Conservation (phyloP, 2,329 filamentous ascomycete species). For the Ceratocystis destructans region DNA sequence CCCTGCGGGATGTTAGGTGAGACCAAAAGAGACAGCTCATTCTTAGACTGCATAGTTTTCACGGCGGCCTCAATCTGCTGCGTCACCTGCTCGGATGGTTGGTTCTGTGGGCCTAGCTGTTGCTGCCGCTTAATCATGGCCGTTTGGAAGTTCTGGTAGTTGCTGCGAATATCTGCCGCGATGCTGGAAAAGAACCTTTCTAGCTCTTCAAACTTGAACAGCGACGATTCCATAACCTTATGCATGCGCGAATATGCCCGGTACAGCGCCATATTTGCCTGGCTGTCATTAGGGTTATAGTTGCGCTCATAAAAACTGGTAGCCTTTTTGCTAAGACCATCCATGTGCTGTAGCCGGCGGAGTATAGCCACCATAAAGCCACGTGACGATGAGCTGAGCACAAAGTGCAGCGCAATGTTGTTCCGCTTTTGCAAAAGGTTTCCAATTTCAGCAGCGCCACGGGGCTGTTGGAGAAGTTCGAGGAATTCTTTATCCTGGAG, state of each 20-base stretch:
- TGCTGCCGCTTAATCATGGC: slow-evolving; percentile 9
- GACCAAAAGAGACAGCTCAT: slow-evolving; percentile 41
- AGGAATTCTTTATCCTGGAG: slow-evolving; percentile 39
- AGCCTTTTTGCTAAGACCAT: slow-evolving; percentile 35
- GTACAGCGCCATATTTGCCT: slow-evolving; percentile 40
- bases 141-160: slow-evolving; percentile 23
- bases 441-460: slow-evolving; percentile 30
- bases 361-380: slow-evolving; percentile 57
- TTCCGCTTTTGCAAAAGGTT: slow-evolving; percentile 40
- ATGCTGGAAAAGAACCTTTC: slow-evolving; percentile 45
- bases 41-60: slow-evolving; percentile 35
- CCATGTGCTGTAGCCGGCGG: slow-evolving; percentile 47
- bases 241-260: slow-evolving; percentile 43
- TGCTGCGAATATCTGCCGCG: slow-evolving; percentile 36
- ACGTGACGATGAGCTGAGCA: slow-evolving; percentile 62
- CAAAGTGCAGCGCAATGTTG: slow-evolving; percentile 45
- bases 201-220: slow-evolving; percentile 47
- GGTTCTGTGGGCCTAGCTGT: slow-evolving; percentile 9
- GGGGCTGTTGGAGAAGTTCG: slow-evolving; percentile 34
- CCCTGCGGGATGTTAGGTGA: slow-evolving; percentile 32
- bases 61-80: slow-evolving; percentile 33
- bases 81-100: slow-evolving; percentile 23
- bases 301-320: slow-evolving; percentile 37
- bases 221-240: slow-evolving; percentile 35
- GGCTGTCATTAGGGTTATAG: slow-evolving; percentile 29